These are phyloP conservation scores for Penicillium freii DNA, from an alignment of 2,329 filamentous ascomycete genomes.

Conservation along the genomic window DNA sequence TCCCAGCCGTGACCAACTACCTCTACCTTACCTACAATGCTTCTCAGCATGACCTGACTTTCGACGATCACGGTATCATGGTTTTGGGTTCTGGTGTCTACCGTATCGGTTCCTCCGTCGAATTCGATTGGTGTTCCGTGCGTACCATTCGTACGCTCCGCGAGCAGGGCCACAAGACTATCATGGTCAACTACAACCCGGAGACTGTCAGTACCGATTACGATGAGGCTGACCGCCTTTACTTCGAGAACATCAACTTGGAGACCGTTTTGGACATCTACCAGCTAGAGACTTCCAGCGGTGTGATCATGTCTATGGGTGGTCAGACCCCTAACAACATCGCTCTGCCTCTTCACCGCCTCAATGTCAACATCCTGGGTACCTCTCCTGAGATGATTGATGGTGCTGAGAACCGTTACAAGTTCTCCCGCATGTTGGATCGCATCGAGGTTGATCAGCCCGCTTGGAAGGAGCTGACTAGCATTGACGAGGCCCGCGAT, in stretches of 20 bases:
- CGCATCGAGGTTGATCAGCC: slow-evolving; percentile 93
- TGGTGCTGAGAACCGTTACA: slow-evolving; percentile 93
- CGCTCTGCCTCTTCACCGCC: slow-evolving; percentile 79
- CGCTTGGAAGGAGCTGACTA: slow-evolving; percentile 95
- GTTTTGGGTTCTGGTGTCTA: slow-evolving; percentile 95
- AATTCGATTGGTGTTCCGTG: slow-evolving; percentile 99
- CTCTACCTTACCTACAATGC: slow-evolving; percentile 96
- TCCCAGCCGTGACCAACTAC: slow-evolving; percentile 92
- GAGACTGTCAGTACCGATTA: slow-evolving; percentile 90
- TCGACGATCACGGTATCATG: slow-evolving; percentile 91
- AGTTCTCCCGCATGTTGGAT: slow-evolving; percentile 98
- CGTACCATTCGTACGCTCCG: slow-evolving; percentile 87
- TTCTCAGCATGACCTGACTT: slow-evolving; percentile 75
- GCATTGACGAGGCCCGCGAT: slow-evolving; percentile 80
- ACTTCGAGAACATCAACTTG: slow-evolving; percentile 92
- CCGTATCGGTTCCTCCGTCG: slow-evolving; percentile 93
- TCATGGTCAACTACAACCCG: slow-evolving; percentile 95
- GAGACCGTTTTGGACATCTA: slow-evolving; percentile 94
- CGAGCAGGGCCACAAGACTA: slow-evolving; percentile 80
- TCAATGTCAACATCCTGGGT: slow-evolving; percentile 88
- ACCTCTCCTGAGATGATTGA: slow-evolving; percentile 99
- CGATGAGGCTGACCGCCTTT: slow-evolving; percentile 88
- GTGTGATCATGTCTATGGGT: slow-evolving; percentile 92
- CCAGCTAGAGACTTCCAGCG: slow-evolving; percentile 75
- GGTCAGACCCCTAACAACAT: slow-evolving; percentile 99